Conservation (phyloP, 257 asterid species). For the Nicotiana otophora region DNA sequence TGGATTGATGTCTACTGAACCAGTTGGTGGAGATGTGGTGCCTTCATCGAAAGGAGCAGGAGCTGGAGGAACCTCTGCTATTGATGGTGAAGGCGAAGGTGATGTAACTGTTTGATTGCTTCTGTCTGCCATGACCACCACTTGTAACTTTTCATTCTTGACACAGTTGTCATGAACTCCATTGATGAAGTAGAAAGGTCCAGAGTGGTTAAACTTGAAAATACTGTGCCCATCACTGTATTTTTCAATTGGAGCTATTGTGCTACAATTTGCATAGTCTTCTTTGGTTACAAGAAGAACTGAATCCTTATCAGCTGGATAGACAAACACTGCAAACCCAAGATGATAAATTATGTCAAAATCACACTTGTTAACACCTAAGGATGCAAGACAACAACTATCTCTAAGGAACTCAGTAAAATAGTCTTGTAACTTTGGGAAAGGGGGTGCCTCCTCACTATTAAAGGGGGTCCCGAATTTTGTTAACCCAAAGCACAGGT, state of each 20-base stretch:
- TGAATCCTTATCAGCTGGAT: conserved; percentile 43
- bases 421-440: neutral
- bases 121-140: conserved; percentile 67
- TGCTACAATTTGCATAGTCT: conserved; percentile 48
- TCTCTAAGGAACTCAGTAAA: conserved; percentile 1
- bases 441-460: neutral
- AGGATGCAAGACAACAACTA: neutral
- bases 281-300: conserved; percentile 57
- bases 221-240: conserved; percentile 47
- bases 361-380: neutral
- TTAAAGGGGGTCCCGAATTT: neutral
- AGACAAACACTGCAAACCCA: conserved; percentile 51
- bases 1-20: conserved; percentile 25
- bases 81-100: conserved; percentile 22
- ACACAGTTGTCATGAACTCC: conserved; percentile 57
- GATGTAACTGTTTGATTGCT: conserved; percentile 8
- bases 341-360: neutral
- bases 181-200: conserved; percentile 68
- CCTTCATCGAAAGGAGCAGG: conserved; percentile 34
- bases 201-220: conserved; percentile 40
- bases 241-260: conserved; percentile 35
- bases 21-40: conserved; percentile 39
- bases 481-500: neutral
- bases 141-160: conserved; percentile 51
- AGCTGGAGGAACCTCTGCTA: conserved; percentile 30